Percentiles rank a stretch among this genome's conserved stretches.
phyloP scores from a whole-genome alignment of 73 alveolate species.

The Breviolum minutum region DNA sequence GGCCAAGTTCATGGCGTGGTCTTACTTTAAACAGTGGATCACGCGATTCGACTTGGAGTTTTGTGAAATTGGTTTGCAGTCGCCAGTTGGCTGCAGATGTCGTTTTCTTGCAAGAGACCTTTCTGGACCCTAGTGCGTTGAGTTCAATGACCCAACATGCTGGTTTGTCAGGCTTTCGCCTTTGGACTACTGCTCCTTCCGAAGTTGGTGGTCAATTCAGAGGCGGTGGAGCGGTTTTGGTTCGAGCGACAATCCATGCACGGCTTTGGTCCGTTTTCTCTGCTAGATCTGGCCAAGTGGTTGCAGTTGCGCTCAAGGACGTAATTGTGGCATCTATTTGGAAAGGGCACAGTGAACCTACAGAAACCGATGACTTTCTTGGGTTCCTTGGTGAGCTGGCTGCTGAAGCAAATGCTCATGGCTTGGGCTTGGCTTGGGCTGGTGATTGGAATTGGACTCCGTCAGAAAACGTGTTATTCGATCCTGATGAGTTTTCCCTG shows the following conservation, averaged over 20 bases:
- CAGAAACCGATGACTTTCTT: neutral
- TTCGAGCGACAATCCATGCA: neutral
- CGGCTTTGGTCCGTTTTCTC: constrained; percentile 21
- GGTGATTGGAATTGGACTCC: constrained; percentile 30
- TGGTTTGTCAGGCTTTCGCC: neutral
- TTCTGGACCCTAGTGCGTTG: neutral
- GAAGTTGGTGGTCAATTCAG: neutral
- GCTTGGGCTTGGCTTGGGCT: neutral
- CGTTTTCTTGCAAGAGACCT: constrained; percentile 8
- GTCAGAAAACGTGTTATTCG: neutral
- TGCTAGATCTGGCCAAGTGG: constrained; percentile 15
- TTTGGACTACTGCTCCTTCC: neutral
- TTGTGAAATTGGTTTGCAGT: neutral
- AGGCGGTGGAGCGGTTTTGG: neutral
- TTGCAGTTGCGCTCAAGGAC: neutral
- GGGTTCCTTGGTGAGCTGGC: constrained; percentile 8
- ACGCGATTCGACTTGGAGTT: neutral
- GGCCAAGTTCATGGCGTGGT: neutral
- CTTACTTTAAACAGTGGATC: neutral
- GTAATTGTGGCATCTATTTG: neutral
- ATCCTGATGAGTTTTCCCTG: neutral
- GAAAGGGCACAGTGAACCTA: neutral
- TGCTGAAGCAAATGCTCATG: neutral
- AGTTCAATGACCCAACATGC: neutral
- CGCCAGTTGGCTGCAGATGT: neutral